These are phyloP conservation scores for Cyathus striatus DNA, from an alignment of 768 basidiomycete genomes.

Conservation along the genomic window DNA sequence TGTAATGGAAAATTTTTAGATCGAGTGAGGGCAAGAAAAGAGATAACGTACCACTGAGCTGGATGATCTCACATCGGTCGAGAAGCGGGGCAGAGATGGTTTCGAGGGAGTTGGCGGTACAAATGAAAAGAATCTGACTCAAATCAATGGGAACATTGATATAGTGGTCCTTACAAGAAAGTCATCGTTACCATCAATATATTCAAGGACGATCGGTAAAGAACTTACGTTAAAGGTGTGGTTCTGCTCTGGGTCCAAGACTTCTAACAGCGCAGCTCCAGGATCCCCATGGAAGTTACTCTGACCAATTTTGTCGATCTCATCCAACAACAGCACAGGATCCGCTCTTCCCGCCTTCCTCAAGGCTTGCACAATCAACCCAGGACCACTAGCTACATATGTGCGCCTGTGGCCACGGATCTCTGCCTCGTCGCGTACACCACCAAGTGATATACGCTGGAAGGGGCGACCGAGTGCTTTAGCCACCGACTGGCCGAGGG, in stretches of 20 bases:
- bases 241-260: constrained; percentile 93
- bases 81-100: constrained; percentile 85
- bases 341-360: constrained; percentile 79
- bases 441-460: constrained; percentile 88
- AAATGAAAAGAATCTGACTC: constrained; percentile 86
- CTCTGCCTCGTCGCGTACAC: constrained; percentile 87
- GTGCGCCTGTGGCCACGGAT: constrained; percentile 59
- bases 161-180: constrained; percentile 75
- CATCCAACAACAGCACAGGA: constrained; percentile 82
- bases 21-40: background rate
- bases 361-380: constrained; percentile 81
- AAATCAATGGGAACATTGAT: constrained; percentile 86
- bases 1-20: constrained; percentile 8
- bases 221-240: constrained; percentile 65
- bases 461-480: constrained; percentile 80
- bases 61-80: constrained; percentile 87
- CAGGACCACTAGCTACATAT: constrained; percentile 88
- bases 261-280: constrained; percentile 84
- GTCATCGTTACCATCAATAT: background rate
- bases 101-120: constrained; percentile 86
- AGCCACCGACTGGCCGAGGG: constrained; percentile 85
- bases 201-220: background rate
- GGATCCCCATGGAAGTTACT: constrained; percentile 92
- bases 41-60: constrained; percentile 54
- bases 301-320: constrained; percentile 88